Evolutionary conservation across 2,329 filamentous ascomycete genomes (phyloP).

Genomic region (Botrytis fabae): DNA sequence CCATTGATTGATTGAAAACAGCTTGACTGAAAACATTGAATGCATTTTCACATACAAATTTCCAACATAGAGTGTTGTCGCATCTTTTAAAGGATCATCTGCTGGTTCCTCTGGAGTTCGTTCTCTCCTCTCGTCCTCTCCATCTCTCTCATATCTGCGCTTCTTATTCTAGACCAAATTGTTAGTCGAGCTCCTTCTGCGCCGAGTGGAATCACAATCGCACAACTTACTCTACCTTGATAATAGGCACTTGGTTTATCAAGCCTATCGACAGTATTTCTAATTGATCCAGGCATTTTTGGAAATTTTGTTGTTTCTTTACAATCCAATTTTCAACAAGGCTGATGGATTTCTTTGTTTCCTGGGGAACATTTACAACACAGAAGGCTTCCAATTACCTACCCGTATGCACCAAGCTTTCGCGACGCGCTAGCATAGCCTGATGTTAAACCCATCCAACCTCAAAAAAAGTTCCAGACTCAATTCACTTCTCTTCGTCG

Average conservation of each 20-base stretch:
- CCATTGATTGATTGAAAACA: neutral
- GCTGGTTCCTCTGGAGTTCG: conserved; percentile 53
- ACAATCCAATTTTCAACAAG: conserved; percentile 15
- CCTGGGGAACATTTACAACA: conserved; percentile 18
- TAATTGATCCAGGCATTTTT: conserved; percentile 41
- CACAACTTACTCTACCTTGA: conserved; percentile 66
- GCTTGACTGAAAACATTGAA: neutral
- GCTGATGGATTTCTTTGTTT: conserved; percentile 25
- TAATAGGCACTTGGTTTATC: conserved; percentile 97
- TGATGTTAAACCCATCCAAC: conserved; percentile 23
- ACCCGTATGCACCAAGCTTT: conserved; percentile 5
- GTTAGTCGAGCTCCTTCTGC: conserved; percentile 31
- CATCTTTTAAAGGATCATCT: conserved; percentile 79
- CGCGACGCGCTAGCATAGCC: conserved; percentile 32
- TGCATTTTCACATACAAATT: conserved; percentile 68
- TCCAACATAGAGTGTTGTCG: conserved; percentile 95
- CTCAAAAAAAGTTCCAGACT: conserved; percentile 27
- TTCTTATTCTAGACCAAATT: conserved; percentile 54
- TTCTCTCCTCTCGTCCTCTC: conserved; percentile 53
- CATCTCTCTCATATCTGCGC: conserved; percentile 55
- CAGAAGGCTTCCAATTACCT: conserved; percentile 10
- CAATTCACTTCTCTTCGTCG: conserved; percentile 15
- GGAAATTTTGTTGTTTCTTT: conserved; percentile 20
- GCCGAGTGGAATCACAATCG: conserved; percentile 26
- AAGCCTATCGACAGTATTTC: conserved; percentile 83